Evolutionary conservation across 2,329 filamentous ascomycete species (phyloP).

Genomic region (Diaporthe sp.): DNA sequence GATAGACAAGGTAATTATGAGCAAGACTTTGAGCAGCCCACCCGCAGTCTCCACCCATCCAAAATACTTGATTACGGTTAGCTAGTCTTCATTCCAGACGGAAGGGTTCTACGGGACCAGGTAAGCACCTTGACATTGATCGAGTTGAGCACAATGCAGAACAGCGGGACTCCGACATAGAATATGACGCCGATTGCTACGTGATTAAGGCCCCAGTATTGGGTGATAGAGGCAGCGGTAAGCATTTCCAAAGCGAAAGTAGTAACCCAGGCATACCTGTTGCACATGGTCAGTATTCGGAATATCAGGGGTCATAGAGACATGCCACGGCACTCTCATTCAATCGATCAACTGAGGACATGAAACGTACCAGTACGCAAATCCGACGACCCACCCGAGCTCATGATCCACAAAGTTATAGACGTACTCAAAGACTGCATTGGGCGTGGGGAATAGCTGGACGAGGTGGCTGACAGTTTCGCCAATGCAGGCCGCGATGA

Average conservation of each 20-base stretch:
- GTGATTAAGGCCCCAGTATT: slow-evolving; percentile 32
- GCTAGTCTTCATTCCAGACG: not conserved
- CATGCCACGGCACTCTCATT: too few species aligned
- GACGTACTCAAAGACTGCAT: slow-evolving; percentile 44
- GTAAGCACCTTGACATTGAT: slow-evolving; percentile 36
- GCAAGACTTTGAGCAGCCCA: slow-evolving; percentile 43
- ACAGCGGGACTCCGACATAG: slow-evolving; percentile 33
- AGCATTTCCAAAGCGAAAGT: slow-evolving; percentile 41
- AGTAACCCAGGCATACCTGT: slow-evolving; percentile 37
- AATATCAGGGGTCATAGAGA: rapidly evolving
- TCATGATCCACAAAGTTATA: slow-evolving; percentile 44
- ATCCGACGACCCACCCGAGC: slow-evolving; percentile 42
- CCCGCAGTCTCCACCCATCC: slow-evolving; percentile 46
- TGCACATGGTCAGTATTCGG: not conserved
- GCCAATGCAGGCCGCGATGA: slow-evolving; percentile 41
- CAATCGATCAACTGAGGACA: not conserved
- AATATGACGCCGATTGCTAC: slow-evolving; percentile 27
- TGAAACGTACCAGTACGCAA: slow-evolving; percentile 42
- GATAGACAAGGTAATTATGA: slow-evolving; percentile 41
- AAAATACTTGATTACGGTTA: slow-evolving; percentile 42
- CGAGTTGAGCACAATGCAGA: slow-evolving; percentile 39
- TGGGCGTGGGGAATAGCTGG: slow-evolving; percentile 43
- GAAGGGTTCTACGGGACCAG: too few species aligned
- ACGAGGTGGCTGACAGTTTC: slow-evolving; percentile 44
- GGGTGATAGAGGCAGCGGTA: slow-evolving; percentile 33